These are phyloP conservation scores for Trametes meyenii DNA, from an alignment of 768 basidiomycete species.

Conservation along the genomic window DNA sequence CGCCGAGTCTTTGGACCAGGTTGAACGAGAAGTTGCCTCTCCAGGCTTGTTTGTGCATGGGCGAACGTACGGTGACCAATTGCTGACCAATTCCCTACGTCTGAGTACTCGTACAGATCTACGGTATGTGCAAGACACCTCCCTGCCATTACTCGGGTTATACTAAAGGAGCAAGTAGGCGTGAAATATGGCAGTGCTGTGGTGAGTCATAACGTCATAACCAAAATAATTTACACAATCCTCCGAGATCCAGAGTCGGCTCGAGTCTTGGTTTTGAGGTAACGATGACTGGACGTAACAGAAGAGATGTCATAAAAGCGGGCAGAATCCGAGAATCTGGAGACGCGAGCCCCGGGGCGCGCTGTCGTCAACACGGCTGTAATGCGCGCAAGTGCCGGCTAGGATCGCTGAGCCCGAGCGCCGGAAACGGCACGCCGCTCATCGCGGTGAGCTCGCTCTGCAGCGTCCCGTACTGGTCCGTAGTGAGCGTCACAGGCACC, in stretches of 20 bases:
- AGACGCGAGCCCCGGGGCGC: background rate
- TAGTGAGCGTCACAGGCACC: conserved; percentile 40
- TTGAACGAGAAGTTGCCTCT: background rate
- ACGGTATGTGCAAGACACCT: background rate
- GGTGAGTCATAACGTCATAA: conserved; percentile 9
- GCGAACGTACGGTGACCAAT: background rate
- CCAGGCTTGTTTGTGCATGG: background rate
- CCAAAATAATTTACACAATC: background rate
- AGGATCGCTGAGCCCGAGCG: conserved; percentile 38
- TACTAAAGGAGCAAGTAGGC: background rate
- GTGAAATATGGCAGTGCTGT: background rate
- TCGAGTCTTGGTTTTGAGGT: background rate
- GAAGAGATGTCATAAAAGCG: background rate
- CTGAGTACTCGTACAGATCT: conserved; percentile 2
- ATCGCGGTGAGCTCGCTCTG: conserved; percentile 41
- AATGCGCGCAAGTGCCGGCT: conserved; percentile 11
- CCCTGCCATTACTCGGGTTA: background rate
- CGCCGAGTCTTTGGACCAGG: background rate
- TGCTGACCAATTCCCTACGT: background rate
- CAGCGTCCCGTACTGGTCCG: conserved; percentile 43
- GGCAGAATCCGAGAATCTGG: background rate
- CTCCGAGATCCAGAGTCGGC: background rate
- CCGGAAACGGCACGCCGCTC: conserved; percentile 44
- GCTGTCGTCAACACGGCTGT: background rate
- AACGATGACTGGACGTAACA: no score